Evolutionary conservation across 441 rosid species (phyloP).

Genomic region (Eruca vesicaria): DNA sequence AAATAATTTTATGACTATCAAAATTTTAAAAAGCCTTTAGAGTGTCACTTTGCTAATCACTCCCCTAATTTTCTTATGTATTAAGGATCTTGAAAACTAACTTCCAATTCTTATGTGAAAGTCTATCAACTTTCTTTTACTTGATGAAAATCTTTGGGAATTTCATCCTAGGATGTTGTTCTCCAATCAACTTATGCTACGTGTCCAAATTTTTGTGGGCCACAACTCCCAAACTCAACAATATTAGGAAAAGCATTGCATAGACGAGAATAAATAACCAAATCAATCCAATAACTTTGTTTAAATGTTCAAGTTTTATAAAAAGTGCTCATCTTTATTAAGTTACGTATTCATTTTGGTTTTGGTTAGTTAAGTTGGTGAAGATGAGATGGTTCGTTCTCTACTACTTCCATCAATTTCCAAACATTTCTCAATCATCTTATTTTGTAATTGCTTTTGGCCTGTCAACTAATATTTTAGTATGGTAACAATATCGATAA

Average conservation of each 20-base stretch:
- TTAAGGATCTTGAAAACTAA: background rate
- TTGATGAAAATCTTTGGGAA: background rate
- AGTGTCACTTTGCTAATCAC: background rate
- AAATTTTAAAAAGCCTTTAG: background rate
- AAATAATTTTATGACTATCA: background rate
- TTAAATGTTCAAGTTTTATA: background rate
- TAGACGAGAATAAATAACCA: background rate
- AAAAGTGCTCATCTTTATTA: constrained; percentile 11
- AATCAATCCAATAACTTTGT: background rate
- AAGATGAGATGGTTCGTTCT: constrained; percentile 27
- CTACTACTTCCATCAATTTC: constrained; percentile 5
- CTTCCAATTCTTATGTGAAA: background rate
- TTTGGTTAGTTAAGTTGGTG: constrained; percentile 24
- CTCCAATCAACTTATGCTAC: background rate
- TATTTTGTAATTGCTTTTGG: constrained; percentile 14
- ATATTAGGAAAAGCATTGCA: background rate
- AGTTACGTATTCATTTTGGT: constrained; percentile 33
- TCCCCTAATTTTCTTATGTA: background rate
- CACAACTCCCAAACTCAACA: constrained; percentile 10
- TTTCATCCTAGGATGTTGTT: constrained; percentile 1
- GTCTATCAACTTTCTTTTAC: background rate
- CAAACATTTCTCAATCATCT: constrained; percentile 21
- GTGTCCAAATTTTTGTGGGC: background rate
- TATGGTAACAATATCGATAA: background rate
- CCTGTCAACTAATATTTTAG: constrained; percentile 10